A percentile compares a stretch with the other conserved stretches of the same genome.
phyloP scores from a whole-genome alignment of 345 rosid species.

The Eucalyptus regnans region DNA sequence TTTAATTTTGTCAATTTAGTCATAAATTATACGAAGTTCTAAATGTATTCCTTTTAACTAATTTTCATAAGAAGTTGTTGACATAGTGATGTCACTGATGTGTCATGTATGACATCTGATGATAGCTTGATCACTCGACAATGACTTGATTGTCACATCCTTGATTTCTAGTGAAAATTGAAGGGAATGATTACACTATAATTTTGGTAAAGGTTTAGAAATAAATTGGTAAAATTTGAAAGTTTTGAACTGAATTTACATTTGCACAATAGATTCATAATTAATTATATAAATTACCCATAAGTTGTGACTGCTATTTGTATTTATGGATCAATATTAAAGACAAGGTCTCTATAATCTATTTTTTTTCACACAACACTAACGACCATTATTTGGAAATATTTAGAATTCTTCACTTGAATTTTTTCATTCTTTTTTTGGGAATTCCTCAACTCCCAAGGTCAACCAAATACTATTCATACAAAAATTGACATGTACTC shows the following conservation, averaged over 20 bases:
- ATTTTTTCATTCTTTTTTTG: background rate
- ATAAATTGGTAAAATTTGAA: no score
- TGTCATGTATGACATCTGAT: background rate
- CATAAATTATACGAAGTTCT: background rate
- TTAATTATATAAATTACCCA: background rate
- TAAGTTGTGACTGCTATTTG: background rate
- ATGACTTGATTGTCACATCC: rapidly evolving
- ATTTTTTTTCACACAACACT: no score
- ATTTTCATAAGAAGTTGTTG: background rate
- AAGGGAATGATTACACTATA: background rate
- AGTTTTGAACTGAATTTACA: no score
- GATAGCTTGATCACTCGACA: no score
- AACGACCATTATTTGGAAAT: no score
- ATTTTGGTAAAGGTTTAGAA: no score
- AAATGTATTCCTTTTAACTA: no score
- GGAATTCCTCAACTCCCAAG: background rate
- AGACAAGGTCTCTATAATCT: background rate
- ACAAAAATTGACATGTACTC: background rate
- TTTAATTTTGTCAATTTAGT: rapidly evolving
- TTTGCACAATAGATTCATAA: rapidly evolving
- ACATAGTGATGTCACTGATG: no score
- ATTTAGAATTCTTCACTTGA: no score
- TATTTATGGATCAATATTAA: background rate
- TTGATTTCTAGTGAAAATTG: no score
- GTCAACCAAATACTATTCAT: background rate